phyloP scores from a whole-genome alignment of 768 basidiomycete species.

The Coprinopsis marcescibilis region DNA sequence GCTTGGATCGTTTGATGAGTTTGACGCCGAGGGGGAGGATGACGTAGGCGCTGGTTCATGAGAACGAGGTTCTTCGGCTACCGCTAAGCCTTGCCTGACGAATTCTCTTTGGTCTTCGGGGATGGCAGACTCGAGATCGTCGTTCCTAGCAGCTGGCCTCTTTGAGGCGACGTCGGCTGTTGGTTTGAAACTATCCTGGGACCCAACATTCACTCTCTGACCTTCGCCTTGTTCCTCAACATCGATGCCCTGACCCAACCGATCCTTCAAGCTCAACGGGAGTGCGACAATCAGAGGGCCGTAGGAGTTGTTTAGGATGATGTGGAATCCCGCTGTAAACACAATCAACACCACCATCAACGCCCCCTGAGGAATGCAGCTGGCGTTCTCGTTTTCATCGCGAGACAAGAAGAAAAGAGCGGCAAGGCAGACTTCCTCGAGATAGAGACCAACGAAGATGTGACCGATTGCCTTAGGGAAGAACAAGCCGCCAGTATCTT shows the following conservation, averaged over 20 bases:
- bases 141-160: neutral
- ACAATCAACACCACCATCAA: slow-evolving; percentile 83
- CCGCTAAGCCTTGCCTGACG: neutral
- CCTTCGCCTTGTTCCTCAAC: slow-evolving; percentile 11
- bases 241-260: slow-evolving; percentile 2
- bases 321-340: slow-evolving; percentile 71
- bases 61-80: neutral
- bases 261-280: slow-evolving; percentile 71
- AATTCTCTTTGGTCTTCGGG: neutral
- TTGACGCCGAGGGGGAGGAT: neutral
- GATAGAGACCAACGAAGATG: slow-evolving; percentile 88
- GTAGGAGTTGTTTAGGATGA: slow-evolving; percentile 73
- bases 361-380: slow-evolving; percentile 68
- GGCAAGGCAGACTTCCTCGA: slow-evolving; percentile 79
- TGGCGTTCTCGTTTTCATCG: slow-evolving; percentile 44
- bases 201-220: too few species aligned
- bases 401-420: slow-evolving; percentile 88
- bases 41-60: neutral
- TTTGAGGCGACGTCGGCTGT: neutral
- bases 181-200: too few species aligned
- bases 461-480: slow-evolving; percentile 95
- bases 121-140: neutral
- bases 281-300: slow-evolving; percentile 69
- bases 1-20: neutral
- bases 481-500: slow-evolving; percentile 89